A percentile compares a stretch with the other conserved stretches of the same genome.
Evolutionary conservation across 345 rosid species (phyloP).

Genomic region (Arabidopsis suecica): DNA sequence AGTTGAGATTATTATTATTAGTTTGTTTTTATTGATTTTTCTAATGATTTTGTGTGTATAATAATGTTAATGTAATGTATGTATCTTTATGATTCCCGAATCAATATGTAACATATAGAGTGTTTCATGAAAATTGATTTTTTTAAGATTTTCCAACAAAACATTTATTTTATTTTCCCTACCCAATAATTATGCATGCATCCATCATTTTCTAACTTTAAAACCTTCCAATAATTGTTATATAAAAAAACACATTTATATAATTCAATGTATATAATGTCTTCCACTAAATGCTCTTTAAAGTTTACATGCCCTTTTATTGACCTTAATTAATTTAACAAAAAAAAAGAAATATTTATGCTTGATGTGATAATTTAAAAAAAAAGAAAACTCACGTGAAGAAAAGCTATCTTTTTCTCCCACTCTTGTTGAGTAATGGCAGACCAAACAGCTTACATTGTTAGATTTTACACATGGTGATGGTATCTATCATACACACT

Average conservation of each 20-base stretch:
- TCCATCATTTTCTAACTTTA: slow-evolving; percentile 22
- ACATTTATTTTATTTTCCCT: neutral
- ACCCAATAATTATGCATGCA: neutral
- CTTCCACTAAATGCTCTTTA: neutral
- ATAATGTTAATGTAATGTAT: slow-evolving; percentile 21
- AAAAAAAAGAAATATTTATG: neutral
- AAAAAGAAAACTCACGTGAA: slow-evolving; percentile 21
- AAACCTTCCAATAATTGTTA: slow-evolving; percentile 22
- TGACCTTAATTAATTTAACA: neutral
- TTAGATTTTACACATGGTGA: slow-evolving; percentile 31
- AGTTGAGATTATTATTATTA: neutral
- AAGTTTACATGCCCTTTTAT: neutral
- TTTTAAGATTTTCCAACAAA: neutral
- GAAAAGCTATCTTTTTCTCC: slow-evolving; percentile 22
- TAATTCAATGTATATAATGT: neutral
- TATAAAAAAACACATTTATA: neutral
- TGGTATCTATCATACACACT: slow-evolving; percentile 29
- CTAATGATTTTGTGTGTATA: slow-evolving; percentile 19
- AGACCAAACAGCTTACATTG: slow-evolving; percentile 34
- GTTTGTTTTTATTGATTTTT: neutral
- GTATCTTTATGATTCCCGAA: neutral
- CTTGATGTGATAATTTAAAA: neutral
- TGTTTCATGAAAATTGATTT: neutral
- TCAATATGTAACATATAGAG: slow-evolving; percentile 17
- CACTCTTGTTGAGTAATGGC: slow-evolving; percentile 39